Evolutionary conservation across 2,329 filamentous ascomycete genomes (phyloP), one percentile per base, ranked within the genome.

Genomic region (Hypoxylon sp.): DNA sequence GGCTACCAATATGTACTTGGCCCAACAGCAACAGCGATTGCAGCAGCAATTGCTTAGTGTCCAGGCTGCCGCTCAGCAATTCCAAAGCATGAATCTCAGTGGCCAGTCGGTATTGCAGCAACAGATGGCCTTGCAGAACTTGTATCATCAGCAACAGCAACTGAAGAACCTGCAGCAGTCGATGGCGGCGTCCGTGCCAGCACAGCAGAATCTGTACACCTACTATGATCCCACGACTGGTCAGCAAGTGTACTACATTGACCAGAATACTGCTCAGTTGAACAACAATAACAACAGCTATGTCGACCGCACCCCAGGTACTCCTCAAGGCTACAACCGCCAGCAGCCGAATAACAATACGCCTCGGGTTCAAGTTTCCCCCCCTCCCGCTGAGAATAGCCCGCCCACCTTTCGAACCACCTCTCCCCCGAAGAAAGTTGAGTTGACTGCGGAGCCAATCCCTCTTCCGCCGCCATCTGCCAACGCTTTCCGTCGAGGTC

Each of bases 11-110:
- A 84, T 96, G 78, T 97, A 97, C 78, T 87, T 99, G 55, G 94
- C 94, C 44, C 94, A 97, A 78, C 94, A 97, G 82, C 95, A 98
- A 82, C 94, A 97, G 83, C 92, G 93, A 71, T 89, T 98, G 58
- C 94, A 98, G 82, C 94, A 98, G 82, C 94, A 98, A 82, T 87
- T 98, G 73, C 88, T 94, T 74, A 92, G 85, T 72, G 90, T 98
- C 24, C 96, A 95, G 76, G 90, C 91, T 58, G 92, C 92, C 39
- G 92, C 93, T 67, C 92, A 94, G 81, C 92, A 94, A 80, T 92
- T 94, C 76, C 92, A 94, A 79, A 89, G 88, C 72, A 84, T 97
- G 81, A 94, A 86, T 79, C 79, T 97, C 66, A 90, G 86, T 77
- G 82, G 82, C 58, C 85, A 87, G 74, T 79, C 79, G 79, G 77